phyloP scores from a whole-genome alignment of 306 rosid species.

The Cyamopsis tetragonoloba region DNA sequence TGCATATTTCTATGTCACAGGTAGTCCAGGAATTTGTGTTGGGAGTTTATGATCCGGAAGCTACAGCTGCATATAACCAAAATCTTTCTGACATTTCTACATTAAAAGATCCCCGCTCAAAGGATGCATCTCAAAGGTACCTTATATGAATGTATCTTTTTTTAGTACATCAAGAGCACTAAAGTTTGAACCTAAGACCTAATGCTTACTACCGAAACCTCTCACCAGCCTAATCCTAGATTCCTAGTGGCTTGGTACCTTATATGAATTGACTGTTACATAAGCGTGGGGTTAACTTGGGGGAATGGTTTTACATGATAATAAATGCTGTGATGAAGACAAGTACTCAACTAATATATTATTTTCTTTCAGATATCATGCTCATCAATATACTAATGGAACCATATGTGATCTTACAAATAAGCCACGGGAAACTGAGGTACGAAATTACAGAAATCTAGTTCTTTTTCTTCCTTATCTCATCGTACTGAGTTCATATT shows the following conservation, averaged over 20 bases:
- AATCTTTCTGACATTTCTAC: conserved; percentile 85
- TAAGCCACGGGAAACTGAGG: conserved; percentile 91
- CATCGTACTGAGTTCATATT: conserved; percentile 16
- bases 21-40: conserved; percentile 74
- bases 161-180: too few relatives aligned
- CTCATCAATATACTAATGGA: conserved; percentile 92
- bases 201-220: too few relatives aligned
- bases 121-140: conserved; percentile 93
- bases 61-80: conserved; percentile 69
- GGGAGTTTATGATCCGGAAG: conserved; percentile 80
- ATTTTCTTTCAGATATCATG: conserved; percentile 60
- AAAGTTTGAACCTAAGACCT: too few relatives aligned
- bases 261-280: conserved; percentile 15
- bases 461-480: background rate
- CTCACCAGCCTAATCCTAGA: too few relatives aligned
- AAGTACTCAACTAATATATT: conserved; percentile 15
- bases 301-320: conserved; percentile 7
- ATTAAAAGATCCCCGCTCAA: conserved; percentile 90
- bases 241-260: too few relatives aligned
- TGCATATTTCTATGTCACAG: conserved; percentile 39
- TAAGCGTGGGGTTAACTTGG: background rate
- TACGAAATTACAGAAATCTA: conserved; percentile 27
- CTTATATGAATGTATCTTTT: conserved; percentile 19
- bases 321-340: conserved; percentile 9
- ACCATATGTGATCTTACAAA: conserved; percentile 86